phyloP scores from a whole-genome alignment of 371 early-diverging fungal species.

The Conidiobolus incongruus region DNA sequence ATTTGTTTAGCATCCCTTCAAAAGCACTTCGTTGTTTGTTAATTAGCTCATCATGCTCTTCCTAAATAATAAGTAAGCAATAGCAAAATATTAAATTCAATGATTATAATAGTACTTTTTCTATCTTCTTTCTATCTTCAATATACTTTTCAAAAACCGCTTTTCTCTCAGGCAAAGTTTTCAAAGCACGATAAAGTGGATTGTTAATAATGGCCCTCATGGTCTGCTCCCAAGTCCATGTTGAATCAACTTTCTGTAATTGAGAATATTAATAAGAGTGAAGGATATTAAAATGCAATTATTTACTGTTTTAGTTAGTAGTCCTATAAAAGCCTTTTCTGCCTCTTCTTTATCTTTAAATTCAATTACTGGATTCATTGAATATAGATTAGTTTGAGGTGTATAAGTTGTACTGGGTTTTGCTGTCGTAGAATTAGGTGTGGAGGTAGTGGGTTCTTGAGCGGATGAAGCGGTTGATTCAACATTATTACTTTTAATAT shows the following conservation, averaged over 20 bases:
- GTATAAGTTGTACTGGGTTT: constrained; percentile 5
- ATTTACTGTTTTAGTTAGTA: constrained; percentile 45
- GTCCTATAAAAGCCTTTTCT: constrained; percentile 46
- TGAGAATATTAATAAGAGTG: neutral
- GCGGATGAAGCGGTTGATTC: neutral
- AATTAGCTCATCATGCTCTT: constrained; percentile 10
- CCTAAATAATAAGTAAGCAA: constrained; percentile 5
- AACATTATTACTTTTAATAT: constrained; percentile 3
- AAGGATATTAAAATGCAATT: neutral
- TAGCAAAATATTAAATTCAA: neutral
- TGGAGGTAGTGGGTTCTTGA: neutral
- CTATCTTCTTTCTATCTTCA: constrained; percentile 18
- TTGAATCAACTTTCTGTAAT: constrained; percentile 36
- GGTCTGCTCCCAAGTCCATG: constrained; percentile 83
- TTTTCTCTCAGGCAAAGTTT: constrained; percentile 55
- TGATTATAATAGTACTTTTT: neutral
- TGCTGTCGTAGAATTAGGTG: constrained; percentile 4
- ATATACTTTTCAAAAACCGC: constrained; percentile 50
- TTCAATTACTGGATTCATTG: constrained; percentile 14
- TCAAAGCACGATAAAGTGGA: constrained; percentile 64
- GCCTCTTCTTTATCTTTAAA: constrained; percentile 63
- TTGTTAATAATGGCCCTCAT: constrained; percentile 63
- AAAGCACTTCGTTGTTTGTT: constrained; percentile 16
- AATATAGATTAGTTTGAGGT: neutral
- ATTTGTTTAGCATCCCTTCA: constrained; percentile 12